Evolutionary conservation across 306 rosid species (phyloP).

Genomic region (Medicago ruthenica): DNA sequence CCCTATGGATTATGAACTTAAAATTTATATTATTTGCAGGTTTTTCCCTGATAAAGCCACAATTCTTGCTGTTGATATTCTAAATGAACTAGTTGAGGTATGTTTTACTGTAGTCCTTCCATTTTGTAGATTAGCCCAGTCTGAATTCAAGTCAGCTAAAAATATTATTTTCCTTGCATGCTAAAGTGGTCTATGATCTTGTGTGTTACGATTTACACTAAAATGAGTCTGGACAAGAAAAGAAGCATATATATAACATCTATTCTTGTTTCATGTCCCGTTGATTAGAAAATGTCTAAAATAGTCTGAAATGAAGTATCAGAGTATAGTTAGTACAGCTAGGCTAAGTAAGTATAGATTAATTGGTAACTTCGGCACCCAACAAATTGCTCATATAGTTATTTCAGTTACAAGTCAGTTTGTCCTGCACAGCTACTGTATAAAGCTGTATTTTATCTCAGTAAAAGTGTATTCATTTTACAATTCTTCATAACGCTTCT

Average conservation of each 20-base stretch:
- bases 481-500: neutral
- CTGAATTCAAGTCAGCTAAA: conserved; percentile 1
- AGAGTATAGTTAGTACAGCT: neutral
- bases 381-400: neutral
- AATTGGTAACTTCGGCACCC: neutral
- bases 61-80: conserved; percentile 65
- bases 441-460: conserved; percentile 5
- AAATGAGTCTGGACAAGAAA: conserved; percentile 7
- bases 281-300: neutral
- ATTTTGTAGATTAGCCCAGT: conserved; percentile 10
- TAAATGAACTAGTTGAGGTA: conserved; percentile 83
- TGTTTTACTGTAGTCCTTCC: conserved; percentile 36
- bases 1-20: conserved; percentile 10
- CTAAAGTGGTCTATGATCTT: conserved; percentile 23
- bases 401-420: neutral
- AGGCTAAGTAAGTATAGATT: neutral
- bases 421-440: conserved; percentile 1
- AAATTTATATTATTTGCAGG: conserved; percentile 57
- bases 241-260: conserved; percentile 29
- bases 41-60: conserved; percentile 92
- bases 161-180: conserved; percentile 1
- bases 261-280: conserved; percentile 26
- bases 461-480: neutral
- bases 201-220: conserved; percentile 21
- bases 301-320: conserved; percentile 15